These are phyloP conservation scores for Buddleja alternifolia DNA, from an alignment of 257 asterid genomes.

Conservation along the genomic window DNA sequence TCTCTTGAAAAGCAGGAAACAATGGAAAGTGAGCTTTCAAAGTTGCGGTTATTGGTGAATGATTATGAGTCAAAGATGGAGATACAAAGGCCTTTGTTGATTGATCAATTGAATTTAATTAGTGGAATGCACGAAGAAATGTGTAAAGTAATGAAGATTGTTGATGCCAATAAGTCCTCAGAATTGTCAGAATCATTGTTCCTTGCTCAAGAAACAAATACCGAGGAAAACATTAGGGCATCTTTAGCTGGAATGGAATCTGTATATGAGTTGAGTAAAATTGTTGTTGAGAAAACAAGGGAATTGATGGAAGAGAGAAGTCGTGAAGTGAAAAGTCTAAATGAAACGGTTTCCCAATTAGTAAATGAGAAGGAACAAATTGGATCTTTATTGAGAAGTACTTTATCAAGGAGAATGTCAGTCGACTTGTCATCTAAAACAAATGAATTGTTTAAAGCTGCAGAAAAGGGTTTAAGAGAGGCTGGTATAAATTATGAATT, in stretches of 20 bases:
- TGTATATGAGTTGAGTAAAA: slow-evolving; percentile 71
- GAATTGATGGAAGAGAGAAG: slow-evolving; percentile 70
- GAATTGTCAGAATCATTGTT: slow-evolving; percentile 87
- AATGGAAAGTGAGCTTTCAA: slow-evolving; percentile 59
- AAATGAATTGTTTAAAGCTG: slow-evolving; percentile 82
- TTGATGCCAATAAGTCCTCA: slow-evolving; percentile 68
- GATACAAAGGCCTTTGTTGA: slow-evolving; percentile 63
- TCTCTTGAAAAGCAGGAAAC: slow-evolving; percentile 48
- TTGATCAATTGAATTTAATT: slow-evolving; percentile 75
- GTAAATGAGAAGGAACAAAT: slow-evolving; percentile 90
- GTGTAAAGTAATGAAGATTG: slow-evolving; percentile 71
- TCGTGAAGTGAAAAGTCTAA: slow-evolving; percentile 60
- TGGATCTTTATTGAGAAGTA: slow-evolving; percentile 85
- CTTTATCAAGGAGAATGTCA: slow-evolving; percentile 75
- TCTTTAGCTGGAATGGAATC: slow-evolving; percentile 93
- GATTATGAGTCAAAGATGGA: slow-evolving; percentile 67
- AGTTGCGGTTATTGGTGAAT: slow-evolving; percentile 52
- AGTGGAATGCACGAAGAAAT: slow-evolving; percentile 68
- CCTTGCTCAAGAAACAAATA: slow-evolving; percentile 81
- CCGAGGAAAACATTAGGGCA: slow-evolving; percentile 87
- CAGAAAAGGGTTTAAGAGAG: slow-evolving; percentile 86
- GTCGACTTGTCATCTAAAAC: slow-evolving; percentile 82
- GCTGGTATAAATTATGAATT: slow-evolving; percentile 89
- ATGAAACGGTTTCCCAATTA: slow-evolving; percentile 71
- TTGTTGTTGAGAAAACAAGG: slow-evolving; percentile 67